Percentiles rank a stretch among this genome's conserved stretches.
phyloP scores from a whole-genome alignment of 306 rosid species.

The Casuarina equisetifolia region DNA sequence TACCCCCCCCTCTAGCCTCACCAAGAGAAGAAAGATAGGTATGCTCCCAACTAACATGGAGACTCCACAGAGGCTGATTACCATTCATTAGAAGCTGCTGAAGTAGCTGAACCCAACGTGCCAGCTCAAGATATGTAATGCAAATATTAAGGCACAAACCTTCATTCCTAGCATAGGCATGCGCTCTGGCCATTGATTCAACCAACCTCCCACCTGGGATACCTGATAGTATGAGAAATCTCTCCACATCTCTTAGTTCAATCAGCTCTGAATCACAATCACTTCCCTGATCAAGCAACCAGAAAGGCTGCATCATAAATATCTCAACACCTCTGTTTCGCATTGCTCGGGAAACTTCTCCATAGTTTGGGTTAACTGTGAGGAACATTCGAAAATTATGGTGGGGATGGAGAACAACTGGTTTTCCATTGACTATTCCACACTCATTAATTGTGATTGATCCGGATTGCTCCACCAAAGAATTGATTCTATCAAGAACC shows the following conservation, averaged over 20 bases:
- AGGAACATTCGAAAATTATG: conserved; percentile 86
- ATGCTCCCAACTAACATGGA: conserved; percentile 85
- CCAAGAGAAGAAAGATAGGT: conserved; percentile 75
- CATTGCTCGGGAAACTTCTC: conserved; percentile 97
- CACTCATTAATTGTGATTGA: conserved; percentile 87
- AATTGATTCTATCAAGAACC: conserved; percentile 98
- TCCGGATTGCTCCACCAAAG: conserved; percentile 84
- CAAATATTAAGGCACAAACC: conserved; percentile 46
- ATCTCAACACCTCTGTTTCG: conserved; percentile 96
- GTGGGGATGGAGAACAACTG: conserved; percentile 76
- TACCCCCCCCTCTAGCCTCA: conserved; percentile 52
- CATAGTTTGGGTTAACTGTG: conserved; percentile 77
- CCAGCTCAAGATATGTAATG: conserved; percentile 74
- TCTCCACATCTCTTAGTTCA: conserved; percentile 60
- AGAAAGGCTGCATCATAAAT: conserved; percentile 76
- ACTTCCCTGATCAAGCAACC: conserved; percentile 53
- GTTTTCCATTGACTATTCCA: conserved; percentile 80
- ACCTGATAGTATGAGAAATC: conserved; percentile 67
- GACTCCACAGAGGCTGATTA: conserved; percentile 72
- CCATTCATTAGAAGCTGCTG: conserved; percentile 72
- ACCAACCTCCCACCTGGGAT: conserved; percentile 63
- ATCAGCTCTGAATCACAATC: conserved; percentile 31
- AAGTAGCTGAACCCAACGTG: conserved; percentile 88
- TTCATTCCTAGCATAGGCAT: conserved; percentile 67
- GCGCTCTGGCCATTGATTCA: conserved; percentile 71